These are phyloP conservation scores for Leavenworthia alabamica DNA, from an alignment of 345 rosid species.

Conservation along the genomic window DNA sequence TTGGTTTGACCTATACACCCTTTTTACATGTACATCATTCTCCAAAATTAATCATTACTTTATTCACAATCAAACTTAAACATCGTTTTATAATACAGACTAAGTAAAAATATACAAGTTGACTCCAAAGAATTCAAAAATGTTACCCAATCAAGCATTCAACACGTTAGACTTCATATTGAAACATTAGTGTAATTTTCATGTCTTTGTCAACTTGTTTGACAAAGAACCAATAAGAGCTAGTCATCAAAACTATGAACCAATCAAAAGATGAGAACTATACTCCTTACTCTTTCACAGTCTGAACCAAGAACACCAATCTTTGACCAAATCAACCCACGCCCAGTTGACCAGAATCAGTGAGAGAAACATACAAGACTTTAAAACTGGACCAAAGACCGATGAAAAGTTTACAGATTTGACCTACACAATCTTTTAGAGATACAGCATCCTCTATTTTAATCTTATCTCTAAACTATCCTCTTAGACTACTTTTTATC, in stretches of 20 bases:
- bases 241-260: background rate
- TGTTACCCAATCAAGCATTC: background rate
- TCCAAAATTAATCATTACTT: background rate
- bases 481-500: background rate
- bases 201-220: background rate
- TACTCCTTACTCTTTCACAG: background rate
- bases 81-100: background rate
- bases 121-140: background rate
- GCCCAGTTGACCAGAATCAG: background rate
- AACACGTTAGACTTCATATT: background rate
- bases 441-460: background rate
- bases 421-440: background rate
- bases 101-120: background rate
- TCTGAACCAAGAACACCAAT: background rate
- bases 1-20: background rate
- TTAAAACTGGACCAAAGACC: background rate
- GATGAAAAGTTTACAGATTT: background rate
- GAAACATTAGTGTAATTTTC: constrained; percentile 14
- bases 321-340: background rate
- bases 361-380: background rate
- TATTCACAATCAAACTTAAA: background rate
- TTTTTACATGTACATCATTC: background rate
- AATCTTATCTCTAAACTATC: background rate
- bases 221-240: background rate
- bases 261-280: background rate